Evolutionary conservation across 2,329 filamentous ascomycete genomes (phyloP), one percentile per base, ranked within the genome.

Genomic region (Furcasterigmium furcatum): DNA sequence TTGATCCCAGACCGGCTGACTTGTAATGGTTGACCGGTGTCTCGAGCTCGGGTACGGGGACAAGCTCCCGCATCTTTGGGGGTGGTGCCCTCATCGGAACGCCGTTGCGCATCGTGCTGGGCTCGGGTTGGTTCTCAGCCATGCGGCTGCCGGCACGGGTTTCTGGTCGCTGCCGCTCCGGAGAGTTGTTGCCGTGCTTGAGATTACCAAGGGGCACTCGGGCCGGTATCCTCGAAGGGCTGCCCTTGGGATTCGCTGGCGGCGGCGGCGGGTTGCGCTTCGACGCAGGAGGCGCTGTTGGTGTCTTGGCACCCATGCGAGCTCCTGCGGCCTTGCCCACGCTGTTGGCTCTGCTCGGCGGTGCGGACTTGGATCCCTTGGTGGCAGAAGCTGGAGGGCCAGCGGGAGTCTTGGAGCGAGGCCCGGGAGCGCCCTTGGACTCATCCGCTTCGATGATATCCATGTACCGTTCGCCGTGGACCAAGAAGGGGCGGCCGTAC

Each of bases 391-490:
- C 73, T 5, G 82, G 75, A 34, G 75, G 72, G 3, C 76, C 80
- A 4, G 81, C 84, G 2, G 88, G 89, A 9, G 89, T 94, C 69
- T 91, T 96, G 18, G 87, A 82, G 52, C 82, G 73, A 3, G 83
- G 73, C 13, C 61, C 46, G 3, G 59, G 46, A 1, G 59, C 83
- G 52, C 79, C 77, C 53, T 72, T 80, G 10, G 76, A 59, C 21
- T 83, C 79, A 14, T 77, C 75, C 10, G 75, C 76, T 42, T 90
- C 86, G n/a, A 97, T 70, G 47, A 86, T 80, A 52, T 97, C 91
- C 29, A 99, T 76, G 60, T 96, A 99, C 53, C 89, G 80, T 60
- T 96, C 87, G 24, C 94, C 94, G 54, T 94, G 90, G 13, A 99
- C 91, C 38, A 95, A 74, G 74, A 99, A 99, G 4, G 91, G 89